Base-by-base conservation (phyloP, 768 basidiomycete species). In the Coprinopsis cinerea region DNA sequence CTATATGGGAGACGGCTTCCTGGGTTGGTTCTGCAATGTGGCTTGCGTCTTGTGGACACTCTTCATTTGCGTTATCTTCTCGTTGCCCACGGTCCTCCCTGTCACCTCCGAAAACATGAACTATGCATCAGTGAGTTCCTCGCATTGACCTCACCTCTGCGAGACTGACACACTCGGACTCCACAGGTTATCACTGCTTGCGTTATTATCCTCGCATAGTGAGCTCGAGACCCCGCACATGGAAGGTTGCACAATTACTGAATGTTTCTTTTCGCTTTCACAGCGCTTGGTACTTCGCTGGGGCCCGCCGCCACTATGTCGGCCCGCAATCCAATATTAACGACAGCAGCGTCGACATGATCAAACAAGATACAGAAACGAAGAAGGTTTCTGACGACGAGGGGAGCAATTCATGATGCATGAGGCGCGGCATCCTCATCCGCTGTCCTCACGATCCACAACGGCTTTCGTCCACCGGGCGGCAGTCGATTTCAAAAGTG, bases 51-150 rank as follows among this genome's bases (percentile, higher is more conserved):
- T 59, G 11, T 88, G 85, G 85, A 83, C 83, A 27, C 57, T 78
- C 11, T 86, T 87, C 62, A 75, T 88, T 28, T 74, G 69, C 50
- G 72, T 88, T 36, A 80, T 90, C 56, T 86, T 88, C 65, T 79
- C 82, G 35, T 67, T 91, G 56, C 89, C 89, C 1, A 85, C 80
- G 3, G 60, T 78, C 36, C 65, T 72, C 35, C 88, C 90, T 2
- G 83, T 89, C 15, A 87, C 83, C n/a, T 57, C 65, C 32, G 61
- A 73, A 25, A 88, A 82, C 51, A 88, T 90, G 85, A 89, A 90
- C 61, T 90, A 90, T 57, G 83, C 85, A n/a, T 77, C 83, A 25
- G 85, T 84, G 51, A 67, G 45, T 9, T 22, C 11, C 41, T 28
- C 13, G 1, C 6, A n/a, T 17, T 20, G 14, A 35, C 25, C 17